Base-by-base conservation (phyloP, 2,329 filamentous ascomycete genomes). In the Chrysoporthe austroafricana region DNA sequence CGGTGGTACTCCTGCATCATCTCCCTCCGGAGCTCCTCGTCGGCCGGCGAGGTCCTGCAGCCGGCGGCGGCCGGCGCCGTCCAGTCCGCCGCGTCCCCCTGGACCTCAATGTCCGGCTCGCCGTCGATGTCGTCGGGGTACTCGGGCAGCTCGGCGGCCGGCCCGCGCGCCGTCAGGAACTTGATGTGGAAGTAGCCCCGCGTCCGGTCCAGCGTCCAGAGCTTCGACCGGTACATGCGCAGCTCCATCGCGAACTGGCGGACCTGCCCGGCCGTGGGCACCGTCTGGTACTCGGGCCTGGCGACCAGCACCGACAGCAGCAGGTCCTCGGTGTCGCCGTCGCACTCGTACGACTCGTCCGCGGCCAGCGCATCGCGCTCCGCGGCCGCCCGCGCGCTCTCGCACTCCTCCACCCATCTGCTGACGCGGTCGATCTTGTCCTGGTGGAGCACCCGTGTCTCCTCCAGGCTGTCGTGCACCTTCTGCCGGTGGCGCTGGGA, bases 291-390 rank as follows among this genome's bases (percentile, higher is more conserved):
- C 52, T 64, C 42, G 13, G 52, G 63, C 16, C 63, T 26, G 9
- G 63, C 63, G 8, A 64, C 44, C 36, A 64, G 63, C 21, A 64
- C 52, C 16, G 54, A 32, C 16, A 58, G 54, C 7, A 64, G 63
- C 13, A 64, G 63, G 43, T 64, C 63, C 16, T 64, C 63, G 32
- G 56, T 64, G 52, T 58, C 63, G 63, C 63, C 63, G n/a, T 64
- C 63, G 43, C 52, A 58, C 3, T 64, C 63, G 16, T 58, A 16
- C 4, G 14, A 8, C 14, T 61, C 59, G 13, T 48, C 59, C 2
- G 16, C 43, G 4, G 8, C 21, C n/a, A 36, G 59, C 8, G 26
- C 26, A 26, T 60, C 43, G 36, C 39, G 48, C n/a, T 61, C 50
- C 39, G n/a, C 21, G 4, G 61, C 13, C 50, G 36, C 62, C 13